phyloP scores from a whole-genome alignment of 1,284 basidiomycete genomes.

The Puccinia hordei region DNA sequence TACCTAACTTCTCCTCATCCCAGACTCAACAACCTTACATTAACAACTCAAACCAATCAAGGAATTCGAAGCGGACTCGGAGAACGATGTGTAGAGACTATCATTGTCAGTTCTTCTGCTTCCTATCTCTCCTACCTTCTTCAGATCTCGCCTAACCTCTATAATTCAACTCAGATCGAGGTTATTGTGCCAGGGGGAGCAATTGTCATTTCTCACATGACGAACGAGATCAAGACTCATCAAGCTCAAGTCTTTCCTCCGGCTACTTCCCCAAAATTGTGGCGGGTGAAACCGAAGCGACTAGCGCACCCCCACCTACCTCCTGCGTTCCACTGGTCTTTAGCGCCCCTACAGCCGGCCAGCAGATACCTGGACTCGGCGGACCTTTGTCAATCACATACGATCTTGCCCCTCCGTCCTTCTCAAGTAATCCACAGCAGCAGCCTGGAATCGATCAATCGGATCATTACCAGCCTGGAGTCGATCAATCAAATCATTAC shows the following conservation, averaged over 20 bases:
- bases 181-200: conserved; percentile 43
- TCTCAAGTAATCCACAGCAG: neutral
- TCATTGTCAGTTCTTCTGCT: conserved; percentile 30
- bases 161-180: conserved; percentile 22
- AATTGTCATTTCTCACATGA: conserved; percentile 43
- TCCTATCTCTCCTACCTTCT: neutral
- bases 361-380: conserved; percentile 29
- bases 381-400: conserved; percentile 1
- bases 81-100: conserved; percentile 41
- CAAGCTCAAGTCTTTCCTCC: neutral
- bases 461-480: neutral
- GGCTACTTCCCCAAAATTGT: neutral
- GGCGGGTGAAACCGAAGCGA: neutral
- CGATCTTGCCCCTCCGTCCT: conserved; percentile 5
- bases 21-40: conserved; percentile 1
- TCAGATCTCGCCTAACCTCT: neutral
- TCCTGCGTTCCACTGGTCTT: conserved; percentile 7
- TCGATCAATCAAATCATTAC: conserved; percentile 6
- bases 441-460: neutral
- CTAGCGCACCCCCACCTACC: neutral
- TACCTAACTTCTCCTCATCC: neutral
- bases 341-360: conserved; percentile 4
- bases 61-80: conserved; percentile 32
- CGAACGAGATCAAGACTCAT: conserved; percentile 25
- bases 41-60: neutral